These are phyloP conservation scores for Candida palmyrensis DNA, from an alignment of 805 yeast genomes.

Conservation along the genomic window DNA sequence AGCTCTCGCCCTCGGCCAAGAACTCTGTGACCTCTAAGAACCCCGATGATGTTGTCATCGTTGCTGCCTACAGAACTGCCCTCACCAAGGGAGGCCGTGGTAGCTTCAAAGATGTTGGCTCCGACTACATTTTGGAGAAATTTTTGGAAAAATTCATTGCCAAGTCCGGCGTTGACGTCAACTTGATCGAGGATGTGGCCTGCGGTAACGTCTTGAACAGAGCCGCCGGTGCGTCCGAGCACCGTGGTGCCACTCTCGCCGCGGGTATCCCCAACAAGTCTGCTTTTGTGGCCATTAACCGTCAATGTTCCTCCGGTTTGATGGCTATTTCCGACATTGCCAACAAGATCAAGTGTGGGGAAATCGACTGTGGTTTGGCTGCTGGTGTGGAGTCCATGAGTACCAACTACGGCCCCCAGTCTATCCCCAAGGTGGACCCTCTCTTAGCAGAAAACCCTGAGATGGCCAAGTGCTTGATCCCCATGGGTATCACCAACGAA, in stretches of 20 bases:
- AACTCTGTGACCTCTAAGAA: constrained; percentile 47
- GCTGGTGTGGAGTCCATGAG: constrained; percentile 95
- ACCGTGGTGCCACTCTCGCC: constrained; percentile 84
- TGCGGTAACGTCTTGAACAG: constrained; percentile 89
- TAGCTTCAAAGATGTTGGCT: constrained; percentile 70
- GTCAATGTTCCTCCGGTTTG: constrained; percentile 94
- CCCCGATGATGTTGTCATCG: constrained; percentile 88
- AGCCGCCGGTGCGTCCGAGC: constrained; percentile 94
- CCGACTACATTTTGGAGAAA: constrained; percentile 71
- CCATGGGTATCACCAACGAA: constrained; percentile 96
- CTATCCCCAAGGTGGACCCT: constrained; percentile 47
- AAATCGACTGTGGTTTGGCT: constrained; percentile 87
- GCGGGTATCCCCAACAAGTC: constrained; percentile 83
- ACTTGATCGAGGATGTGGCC: constrained; percentile 73
- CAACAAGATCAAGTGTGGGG: constrained; percentile 80
- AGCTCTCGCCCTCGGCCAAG: constrained; percentile 36
- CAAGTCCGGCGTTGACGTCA: constrained; percentile 43
- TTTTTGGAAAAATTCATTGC: constrained; percentile 60
- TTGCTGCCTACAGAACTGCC: constrained; percentile 88
- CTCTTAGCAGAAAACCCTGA: constrained; percentile 31
- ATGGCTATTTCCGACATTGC: constrained; percentile 90
- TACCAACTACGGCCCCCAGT: constrained; percentile 76
- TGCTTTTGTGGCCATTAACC: constrained; percentile 79
- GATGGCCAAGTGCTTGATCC: constrained; percentile 69
- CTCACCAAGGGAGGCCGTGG: constrained; percentile 86